Percentiles rank a stretch among this genome's conserved stretches.
Evolutionary conservation across 345 rosid genomes (phyloP).

Genomic region (Clarkia xantiana): DNA sequence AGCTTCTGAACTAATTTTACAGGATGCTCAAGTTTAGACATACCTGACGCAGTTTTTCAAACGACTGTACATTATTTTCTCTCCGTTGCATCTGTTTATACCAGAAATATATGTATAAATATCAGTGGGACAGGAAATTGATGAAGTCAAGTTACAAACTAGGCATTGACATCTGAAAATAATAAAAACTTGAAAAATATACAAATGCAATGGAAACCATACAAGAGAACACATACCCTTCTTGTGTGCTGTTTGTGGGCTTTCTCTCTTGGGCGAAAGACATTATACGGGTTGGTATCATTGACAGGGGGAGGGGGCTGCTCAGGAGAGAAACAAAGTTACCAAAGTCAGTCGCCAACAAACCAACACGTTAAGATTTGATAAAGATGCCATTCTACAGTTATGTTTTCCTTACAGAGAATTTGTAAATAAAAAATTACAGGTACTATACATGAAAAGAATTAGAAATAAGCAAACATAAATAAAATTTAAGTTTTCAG

Average conservation of each 20-base stretch:
- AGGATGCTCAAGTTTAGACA: constrained; percentile 4
- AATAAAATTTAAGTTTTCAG: too few relatives aligned
- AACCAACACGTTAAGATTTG: not conserved
- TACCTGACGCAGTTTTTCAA: constrained; percentile 98
- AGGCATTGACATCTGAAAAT: not conserved
- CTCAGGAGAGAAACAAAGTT: constrained; percentile 5
- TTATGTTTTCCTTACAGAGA: too few relatives aligned
- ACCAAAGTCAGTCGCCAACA: not conserved
- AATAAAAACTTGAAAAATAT: not conserved
- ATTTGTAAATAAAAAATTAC: too few relatives aligned
- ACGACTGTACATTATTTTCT: constrained; percentile 96
- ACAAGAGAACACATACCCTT: constrained; percentile 38
- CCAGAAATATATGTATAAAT: not conserved
- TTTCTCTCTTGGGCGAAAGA: constrained; percentile 94
- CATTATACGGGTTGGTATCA: constrained; percentile 94
- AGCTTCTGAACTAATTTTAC: too few relatives aligned
- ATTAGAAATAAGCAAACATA: too few relatives aligned
- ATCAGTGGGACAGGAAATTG: not conserved
- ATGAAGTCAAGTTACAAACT: not conserved
- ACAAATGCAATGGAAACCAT: too few relatives aligned
- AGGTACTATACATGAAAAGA: too few relatives aligned
- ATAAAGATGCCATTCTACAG: too few relatives aligned
- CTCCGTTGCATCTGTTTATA: constrained; percentile 89
- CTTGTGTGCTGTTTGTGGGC: constrained; percentile 92
- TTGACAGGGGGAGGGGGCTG: constrained; percentile 98